A percentile compares a stretch with the other conserved stretches of the same genome.
These are phyloP conservation scores for Stramenopiles sp. DNA, from an alignment of 352 stramenopile genomes.

Conservation along the genomic window DNA sequence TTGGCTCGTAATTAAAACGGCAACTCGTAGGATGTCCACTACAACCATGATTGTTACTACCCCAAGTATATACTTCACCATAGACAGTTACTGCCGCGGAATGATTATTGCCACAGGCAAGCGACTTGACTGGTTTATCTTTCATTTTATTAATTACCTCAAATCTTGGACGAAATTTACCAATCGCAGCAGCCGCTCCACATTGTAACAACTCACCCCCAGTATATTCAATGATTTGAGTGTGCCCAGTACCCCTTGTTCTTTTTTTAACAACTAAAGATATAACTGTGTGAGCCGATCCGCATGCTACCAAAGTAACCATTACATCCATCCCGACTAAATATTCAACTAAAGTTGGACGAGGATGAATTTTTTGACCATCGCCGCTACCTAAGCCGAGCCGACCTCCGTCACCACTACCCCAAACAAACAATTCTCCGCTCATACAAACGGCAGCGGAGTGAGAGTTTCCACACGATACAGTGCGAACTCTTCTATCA, in stretches of 20 bases:
- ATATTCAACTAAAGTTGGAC: slow-evolving; percentile 12
- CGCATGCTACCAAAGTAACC: slow-evolving; percentile 36
- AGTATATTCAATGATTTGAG: slow-evolving; percentile 24
- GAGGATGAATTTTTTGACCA: slow-evolving; percentile 30
- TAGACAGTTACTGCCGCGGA: slow-evolving; percentile 57
- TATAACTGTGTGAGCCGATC: slow-evolving; percentile 46
- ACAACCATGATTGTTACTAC: slow-evolving; percentile 59
- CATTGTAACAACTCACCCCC: slow-evolving; percentile 64
- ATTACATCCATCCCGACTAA: not conserved
- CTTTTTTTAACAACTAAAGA: slow-evolving; percentile 43
- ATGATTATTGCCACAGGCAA: slow-evolving; percentile 62
- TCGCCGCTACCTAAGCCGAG: slow-evolving; percentile 44
- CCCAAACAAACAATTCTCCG: slow-evolving; percentile 60
- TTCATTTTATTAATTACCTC: slow-evolving; percentile 34
- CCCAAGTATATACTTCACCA: slow-evolving; percentile 75
- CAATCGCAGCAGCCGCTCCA: slow-evolving; percentile 50
- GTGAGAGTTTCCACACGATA: slow-evolving; percentile 65
- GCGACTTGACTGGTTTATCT: slow-evolving; percentile 32
- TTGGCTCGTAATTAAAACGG: slow-evolving; percentile 45
- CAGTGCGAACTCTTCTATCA: slow-evolving; percentile 43
- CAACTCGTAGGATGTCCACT: slow-evolving; percentile 44
- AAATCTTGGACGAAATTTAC: slow-evolving; percentile 43
- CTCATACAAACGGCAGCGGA: slow-evolving; percentile 38
- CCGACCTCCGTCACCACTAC: slow-evolving; percentile 64
- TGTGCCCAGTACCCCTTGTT: slow-evolving; percentile 15